Evolutionary conservation across 768 basidiomycete genomes (phyloP), one percentile per base, ranked within the genome.

Genomic region (Polyporus arcularius): DNA sequence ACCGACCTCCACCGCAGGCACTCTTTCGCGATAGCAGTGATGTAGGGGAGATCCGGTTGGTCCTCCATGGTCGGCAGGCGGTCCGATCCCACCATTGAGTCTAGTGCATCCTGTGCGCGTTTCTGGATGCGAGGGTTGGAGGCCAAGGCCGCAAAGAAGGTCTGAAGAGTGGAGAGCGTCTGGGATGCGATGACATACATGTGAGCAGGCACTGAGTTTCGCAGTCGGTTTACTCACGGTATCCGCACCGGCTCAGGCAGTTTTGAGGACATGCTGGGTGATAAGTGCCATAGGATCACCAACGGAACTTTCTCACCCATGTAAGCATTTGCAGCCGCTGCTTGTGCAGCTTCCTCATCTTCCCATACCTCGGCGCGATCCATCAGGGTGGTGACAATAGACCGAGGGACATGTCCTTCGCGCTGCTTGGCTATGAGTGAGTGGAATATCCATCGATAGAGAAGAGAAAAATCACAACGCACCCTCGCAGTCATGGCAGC

Each of bases 21-120:
- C 31, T 71, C 70, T 21, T 65, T 65, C 55, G 62, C 39, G 6
- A 71, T 8, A 16, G 68, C 68, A 4, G 55, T 57, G 53, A 69
- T 48, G 50, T 69, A 71, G 7, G 70, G 70, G 11, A 71, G 59
- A 12, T 32, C 11, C 6, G 45, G 52, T 6, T 54, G 39, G 32
- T 69, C 68, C 9, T 30, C n/a, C 6, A 54, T 51, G 11, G 45
- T 55, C 0, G 67, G 62, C 6, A 68, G 57, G n/a, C 66, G 55
- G 7, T 40, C 7, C 3, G 55, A 49, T 10, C 65, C 65, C 8
- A 66, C 58, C 1, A 65, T 65, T 4, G 51, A 12, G 41, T 73
- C 72, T 6, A 73, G 57, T 50, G 73, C 72, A 3, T 63, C 63
- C 35, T 71, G 72, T 1, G 69, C 72, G 21, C 60, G 62, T 38